phyloP scores from a whole-genome alignment of 805 yeast species.

The Cyberlindnera xylosilytica region DNA sequence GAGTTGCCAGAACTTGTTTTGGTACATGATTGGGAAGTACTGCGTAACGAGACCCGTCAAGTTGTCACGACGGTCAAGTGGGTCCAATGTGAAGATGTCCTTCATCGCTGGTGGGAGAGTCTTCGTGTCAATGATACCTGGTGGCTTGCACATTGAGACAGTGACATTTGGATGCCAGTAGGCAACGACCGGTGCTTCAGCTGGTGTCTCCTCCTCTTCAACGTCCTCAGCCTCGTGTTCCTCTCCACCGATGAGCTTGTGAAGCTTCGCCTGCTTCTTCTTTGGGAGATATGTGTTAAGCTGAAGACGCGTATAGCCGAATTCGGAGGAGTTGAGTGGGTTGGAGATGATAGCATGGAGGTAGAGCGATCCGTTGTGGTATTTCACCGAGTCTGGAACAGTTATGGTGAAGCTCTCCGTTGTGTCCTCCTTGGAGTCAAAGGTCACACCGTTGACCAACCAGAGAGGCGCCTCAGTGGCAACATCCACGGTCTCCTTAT shows the following conservation, averaged over 20 bases:
- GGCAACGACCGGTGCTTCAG: conserved; percentile 20
- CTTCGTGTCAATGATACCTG: conserved; percentile 19
- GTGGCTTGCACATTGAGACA: conserved; percentile 26
- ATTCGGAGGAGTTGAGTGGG: conserved; percentile 18
- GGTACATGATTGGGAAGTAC: conserved; percentile 36
- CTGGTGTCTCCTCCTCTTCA: conserved; percentile 14
- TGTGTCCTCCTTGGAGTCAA: conserved; percentile 13
- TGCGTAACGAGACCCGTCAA: conserved; percentile 29
- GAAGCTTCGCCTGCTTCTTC: conserved; percentile 28
- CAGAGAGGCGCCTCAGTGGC: conserved; percentile 4
- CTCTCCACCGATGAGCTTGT: conserved; percentile 28
- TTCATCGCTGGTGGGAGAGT: conserved; percentile 25
- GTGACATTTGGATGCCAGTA: conserved; percentile 38
- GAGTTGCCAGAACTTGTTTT: conserved; percentile 40
- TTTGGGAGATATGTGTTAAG: conserved; percentile 30
- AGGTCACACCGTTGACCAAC: conserved; percentile 7
- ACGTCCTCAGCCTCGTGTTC: conserved; percentile 10
- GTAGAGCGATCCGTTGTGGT: conserved; percentile 32
- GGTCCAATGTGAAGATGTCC: conserved; percentile 27
- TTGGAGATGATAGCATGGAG: conserved; percentile 30
- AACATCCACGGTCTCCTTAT: conserved; percentile 9
- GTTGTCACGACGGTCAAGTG: conserved; percentile 29
- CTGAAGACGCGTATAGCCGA: conserved; percentile 24
- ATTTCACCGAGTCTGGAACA: conserved; percentile 21
- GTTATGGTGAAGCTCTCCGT: conserved; percentile 11